These are phyloP conservation scores for Phaeophleospora eucalypticola DNA, from an alignment of 2,329 filamentous ascomycete genomes.

Conservation along the genomic window DNA sequence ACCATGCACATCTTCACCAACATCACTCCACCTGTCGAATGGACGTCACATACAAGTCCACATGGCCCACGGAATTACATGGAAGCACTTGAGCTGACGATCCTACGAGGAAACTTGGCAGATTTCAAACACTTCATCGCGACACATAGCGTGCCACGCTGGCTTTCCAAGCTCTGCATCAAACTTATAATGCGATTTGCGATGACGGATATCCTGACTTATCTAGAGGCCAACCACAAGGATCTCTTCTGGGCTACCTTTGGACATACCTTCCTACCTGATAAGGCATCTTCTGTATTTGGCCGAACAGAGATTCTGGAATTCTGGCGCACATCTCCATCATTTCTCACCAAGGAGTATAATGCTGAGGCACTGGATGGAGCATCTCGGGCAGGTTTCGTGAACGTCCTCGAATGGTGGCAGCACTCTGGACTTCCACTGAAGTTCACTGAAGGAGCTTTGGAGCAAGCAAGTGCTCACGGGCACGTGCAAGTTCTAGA, in stretches of 20 bases:
- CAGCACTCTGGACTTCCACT: slow-evolving; percentile 72
- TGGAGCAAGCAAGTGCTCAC: slow-evolving; percentile 81
- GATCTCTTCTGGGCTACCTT: slow-evolving; percentile 85
- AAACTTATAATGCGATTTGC: slow-evolving; percentile 91
- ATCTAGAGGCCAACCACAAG: slow-evolving; percentile 61
- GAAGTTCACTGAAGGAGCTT: slow-evolving; percentile 78
- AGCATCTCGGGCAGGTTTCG: slow-evolving; percentile 78
- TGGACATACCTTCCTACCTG: slow-evolving; percentile 74
- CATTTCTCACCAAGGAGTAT: slow-evolving; percentile 82
- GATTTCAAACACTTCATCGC: slow-evolving; percentile 71
- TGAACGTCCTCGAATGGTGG: slow-evolving; percentile 90
- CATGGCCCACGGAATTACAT: slow-evolving; percentile 68
- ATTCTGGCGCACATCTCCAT: slow-evolving; percentile 83
- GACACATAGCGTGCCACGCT: slow-evolving; percentile 62
- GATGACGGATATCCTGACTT: slow-evolving; percentile 71
- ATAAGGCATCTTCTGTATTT: slow-evolving; percentile 83
- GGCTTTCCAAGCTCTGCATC: slow-evolving; percentile 75
- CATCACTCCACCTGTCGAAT: slow-evolving; percentile 67
- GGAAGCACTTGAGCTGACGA: slow-evolving; percentile 78
- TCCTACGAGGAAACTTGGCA: slow-evolving; percentile 66
- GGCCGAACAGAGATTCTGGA: slow-evolving; percentile 79
- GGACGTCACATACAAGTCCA: slow-evolving; percentile 60
- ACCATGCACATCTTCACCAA: slow-evolving; percentile 77
- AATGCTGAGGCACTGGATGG: slow-evolving; percentile 79
- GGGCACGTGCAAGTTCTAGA: slow-evolving; percentile 82